Percentiles rank a stretch among this genome's conserved stretches.
Conservation (phyloP, 179 eudicot species). For the Heliamphora pulchella region DNA sequence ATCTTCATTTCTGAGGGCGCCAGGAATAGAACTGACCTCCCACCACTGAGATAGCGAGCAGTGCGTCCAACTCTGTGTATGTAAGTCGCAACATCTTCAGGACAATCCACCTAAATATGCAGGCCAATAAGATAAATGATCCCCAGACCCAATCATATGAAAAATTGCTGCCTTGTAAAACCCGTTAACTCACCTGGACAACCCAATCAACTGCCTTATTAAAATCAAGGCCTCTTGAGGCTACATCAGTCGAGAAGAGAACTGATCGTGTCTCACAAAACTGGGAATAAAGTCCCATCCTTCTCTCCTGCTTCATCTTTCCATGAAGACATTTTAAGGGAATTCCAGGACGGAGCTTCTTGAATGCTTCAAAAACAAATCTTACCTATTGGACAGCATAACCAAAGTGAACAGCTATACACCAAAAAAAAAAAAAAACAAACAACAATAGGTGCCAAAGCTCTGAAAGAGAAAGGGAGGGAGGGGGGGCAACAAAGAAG, state of each 20-base stretch:
- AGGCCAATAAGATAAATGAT: constrained; percentile 11
- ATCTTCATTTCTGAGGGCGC: constrained; percentile 75
- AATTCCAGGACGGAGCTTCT: constrained; percentile 82
- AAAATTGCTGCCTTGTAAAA: not conserved
- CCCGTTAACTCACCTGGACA: constrained; percentile 63
- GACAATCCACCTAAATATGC: constrained; percentile 74
- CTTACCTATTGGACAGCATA: constrained; percentile 44
- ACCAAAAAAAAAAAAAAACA: too few species aligned
- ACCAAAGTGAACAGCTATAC: not conserved
- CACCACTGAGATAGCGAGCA: constrained; percentile 73
- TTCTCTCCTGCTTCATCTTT: constrained; percentile 83
- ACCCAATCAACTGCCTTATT: constrained; percentile 88
- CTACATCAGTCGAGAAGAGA: constrained; percentile 81
- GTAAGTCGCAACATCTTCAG: constrained; percentile 74
- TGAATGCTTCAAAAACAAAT: constrained; percentile 73
- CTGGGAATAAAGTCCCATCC: constrained; percentile 70
- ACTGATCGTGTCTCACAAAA: constrained; percentile 64
- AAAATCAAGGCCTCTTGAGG: constrained; percentile 89
- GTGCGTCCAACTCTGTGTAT: constrained; percentile 97
- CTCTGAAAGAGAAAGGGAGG: too few species aligned
- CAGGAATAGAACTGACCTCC: constrained; percentile 67
- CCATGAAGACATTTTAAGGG: constrained; percentile 85
- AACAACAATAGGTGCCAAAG: too few species aligned
- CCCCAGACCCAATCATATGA: not conserved
- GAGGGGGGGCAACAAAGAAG: too few species aligned